Base-by-base conservation (phyloP, 495 filamentous ascomycete species). In the Neurospora cerealis region DNA sequence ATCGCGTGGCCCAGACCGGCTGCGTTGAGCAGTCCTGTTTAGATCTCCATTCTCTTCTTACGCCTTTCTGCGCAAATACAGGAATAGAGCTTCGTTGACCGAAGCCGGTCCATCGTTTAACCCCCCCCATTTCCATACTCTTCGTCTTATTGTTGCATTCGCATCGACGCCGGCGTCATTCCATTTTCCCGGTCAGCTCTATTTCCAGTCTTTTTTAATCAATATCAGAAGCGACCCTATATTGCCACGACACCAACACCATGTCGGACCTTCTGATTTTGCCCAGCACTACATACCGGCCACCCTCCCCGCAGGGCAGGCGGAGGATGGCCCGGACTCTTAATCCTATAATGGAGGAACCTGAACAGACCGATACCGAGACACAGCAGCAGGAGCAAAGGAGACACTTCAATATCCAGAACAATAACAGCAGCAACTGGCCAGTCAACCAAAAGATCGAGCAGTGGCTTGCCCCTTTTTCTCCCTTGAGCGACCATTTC, bases 311-410 rank as follows among this genome's bases (percentile, higher is more conserved):
- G 92, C 93, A 88, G 92, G 92, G 81, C 80, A 84, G 82, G 80
- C 85, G 83, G 86, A 89, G 86, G 83, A 60, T 40, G 88, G 86
- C 79, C 85, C 87, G 81, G 81, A 83, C 74, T 75, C 91, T 95
- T 92, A 93, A 95, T 93, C 91, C 92, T 74, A 93, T 95, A 90
- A 91, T 92, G 79, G 93, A 95, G 84, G 91, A 94, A 79, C 87
- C 81, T 40, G 80, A 81, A 42, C 77, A 78, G 71, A 37, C 78
- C 71, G 76, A 80, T 60, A 73, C 75, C 62, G 54, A 73, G 72
- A 74, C 70, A 70, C 77, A 36, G 72, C 66, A 66, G 73, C 71
- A 78, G 77, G 75, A 81, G 74, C 78, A 82, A 62, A 62, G 48
- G 48, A 24, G 13, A 32, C 54, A 62, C 54, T 62, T 62, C 54